Base-by-base conservation (phyloP, 495 filamentous ascomycete genomes). In the Podospora australis region DNA sequence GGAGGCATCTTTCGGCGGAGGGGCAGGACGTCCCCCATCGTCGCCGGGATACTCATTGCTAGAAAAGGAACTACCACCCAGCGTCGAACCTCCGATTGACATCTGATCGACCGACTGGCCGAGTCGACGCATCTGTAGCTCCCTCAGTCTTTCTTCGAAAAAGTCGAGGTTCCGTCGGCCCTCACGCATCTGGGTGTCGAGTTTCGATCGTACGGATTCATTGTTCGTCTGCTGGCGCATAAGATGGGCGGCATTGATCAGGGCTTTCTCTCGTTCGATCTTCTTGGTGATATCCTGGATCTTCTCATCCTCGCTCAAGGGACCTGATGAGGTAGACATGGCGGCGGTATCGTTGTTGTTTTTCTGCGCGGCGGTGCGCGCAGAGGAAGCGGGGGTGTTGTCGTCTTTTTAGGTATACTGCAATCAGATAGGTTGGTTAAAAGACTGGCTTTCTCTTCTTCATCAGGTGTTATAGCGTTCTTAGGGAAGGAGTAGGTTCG, bases 211-310 rank as follows among this genome's bases (percentile, higher is more conserved):
- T 49, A 97, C 90, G 46, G 81, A 71, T 46, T 87, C 84, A 66
- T 99, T 97, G 70, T 88, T 82, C 58, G 91, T 96, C 60, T 90
- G 88, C 71, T 88, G 86, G 74, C 90, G 84, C 87, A 99, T 95
- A 49, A 84, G 79, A 64, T 88, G 88, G 44, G 94, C 94, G 56
- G 87, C 90, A 68, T 87, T 84, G 76, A 99, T 92, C 56, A 99
- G 80, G 58, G 85, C 84, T 76, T 91, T 90, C 69, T 99, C 94
- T 66, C 92, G 81, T 77, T 96, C 89, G 70, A 97, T 96, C 87
- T 99, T 97, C 71, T 82, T 84, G 72, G 84, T 81, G 73, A 97
- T 87, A 71, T 90, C 86, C 70, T 76, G 78, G 70, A 91, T 80
- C 58, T 86, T 80, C 59, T 90, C 84, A 57, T 95, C 88, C 67